Evolutionary conservation across 495 filamentous ascomycete species (phyloP).

Genomic region (Aspergillus sclerotiicarbonarius): DNA sequence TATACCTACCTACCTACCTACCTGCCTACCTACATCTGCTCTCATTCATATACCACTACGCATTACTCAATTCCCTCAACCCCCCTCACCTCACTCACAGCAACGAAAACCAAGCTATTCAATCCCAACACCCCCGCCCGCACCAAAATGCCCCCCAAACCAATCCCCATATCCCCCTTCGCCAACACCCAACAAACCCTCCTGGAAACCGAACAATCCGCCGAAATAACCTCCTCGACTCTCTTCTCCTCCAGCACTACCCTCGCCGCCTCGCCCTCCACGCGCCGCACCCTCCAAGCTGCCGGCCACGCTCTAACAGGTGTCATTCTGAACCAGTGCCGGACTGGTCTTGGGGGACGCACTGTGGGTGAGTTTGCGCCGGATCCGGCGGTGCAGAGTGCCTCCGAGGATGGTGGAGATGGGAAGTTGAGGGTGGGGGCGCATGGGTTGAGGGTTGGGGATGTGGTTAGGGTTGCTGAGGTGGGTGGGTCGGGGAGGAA

Average conservation of each 20-base stretch:
- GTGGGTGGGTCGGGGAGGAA: constrained; percentile 62
- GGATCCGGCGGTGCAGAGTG: constrained; percentile 55
- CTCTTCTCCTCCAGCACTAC: constrained; percentile 62
- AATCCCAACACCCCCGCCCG: background rate
- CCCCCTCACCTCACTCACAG: too few relatives aligned
- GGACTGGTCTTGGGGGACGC: constrained; percentile 89
- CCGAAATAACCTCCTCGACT: constrained; percentile 53
- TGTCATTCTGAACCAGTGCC: constrained; percentile 68
- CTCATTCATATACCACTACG: too few relatives aligned
- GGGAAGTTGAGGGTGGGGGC: constrained; percentile 54
- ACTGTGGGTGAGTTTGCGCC: constrained; percentile 77
- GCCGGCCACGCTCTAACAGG: constrained; percentile 87
- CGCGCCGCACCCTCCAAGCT: constrained; percentile 72
- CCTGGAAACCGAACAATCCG: constrained; percentile 71
- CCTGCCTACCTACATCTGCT: background rate
- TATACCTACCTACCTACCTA: background rate
- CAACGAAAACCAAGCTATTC: background rate
- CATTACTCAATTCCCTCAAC: background rate
- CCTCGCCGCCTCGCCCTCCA: constrained; percentile 62
- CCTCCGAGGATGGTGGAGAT: constrained; percentile 32
- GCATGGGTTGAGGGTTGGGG: constrained; percentile 82
- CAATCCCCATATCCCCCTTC: constrained; percentile 70
- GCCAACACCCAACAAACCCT: constrained; percentile 75
- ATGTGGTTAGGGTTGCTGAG: constrained; percentile 80
- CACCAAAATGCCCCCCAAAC: background rate